Conservation (phyloP, 179 eudicot genomes). For the Vitellaria paradoxa region DNA sequence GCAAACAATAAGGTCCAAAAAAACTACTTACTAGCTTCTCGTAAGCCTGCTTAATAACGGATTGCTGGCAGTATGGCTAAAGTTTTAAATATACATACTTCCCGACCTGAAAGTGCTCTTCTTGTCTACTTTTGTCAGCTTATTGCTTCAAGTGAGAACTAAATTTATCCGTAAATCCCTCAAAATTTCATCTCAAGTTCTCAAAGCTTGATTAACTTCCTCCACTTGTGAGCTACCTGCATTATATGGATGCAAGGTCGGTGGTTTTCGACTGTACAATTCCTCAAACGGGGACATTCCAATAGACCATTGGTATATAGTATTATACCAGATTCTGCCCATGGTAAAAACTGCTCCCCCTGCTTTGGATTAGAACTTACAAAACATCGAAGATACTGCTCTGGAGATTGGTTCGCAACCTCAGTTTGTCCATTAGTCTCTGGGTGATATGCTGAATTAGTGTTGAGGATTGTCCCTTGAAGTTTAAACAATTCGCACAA, state of each 20-base stretch:
- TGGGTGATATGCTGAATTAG: neutral
- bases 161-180: neutral
- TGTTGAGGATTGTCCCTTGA: neutral
- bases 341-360: neutral
- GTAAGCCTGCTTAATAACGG: too few species aligned
- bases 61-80: too few species aligned
- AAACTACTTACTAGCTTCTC: too few species aligned
- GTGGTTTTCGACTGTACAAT: neutral
- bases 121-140: neutral
- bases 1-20: too few species aligned
- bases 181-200: neutral
- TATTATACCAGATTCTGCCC: conserved; percentile 8
- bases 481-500: neutral
- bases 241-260: neutral
- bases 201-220: neutral
- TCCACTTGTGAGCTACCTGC: neutral
- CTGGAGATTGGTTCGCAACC: neutral
- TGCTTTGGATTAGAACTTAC: neutral
- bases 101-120: neutral
- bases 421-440: conserved; percentile 7
- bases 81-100: too few species aligned
- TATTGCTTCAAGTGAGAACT: neutral
- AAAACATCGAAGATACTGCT: neutral
- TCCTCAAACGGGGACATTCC: neutral
- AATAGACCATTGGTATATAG: neutral